Evolutionary conservation across 2,329 filamentous ascomycete species (phyloP).

Genomic region (Colletotrichum gigasporum): DNA sequence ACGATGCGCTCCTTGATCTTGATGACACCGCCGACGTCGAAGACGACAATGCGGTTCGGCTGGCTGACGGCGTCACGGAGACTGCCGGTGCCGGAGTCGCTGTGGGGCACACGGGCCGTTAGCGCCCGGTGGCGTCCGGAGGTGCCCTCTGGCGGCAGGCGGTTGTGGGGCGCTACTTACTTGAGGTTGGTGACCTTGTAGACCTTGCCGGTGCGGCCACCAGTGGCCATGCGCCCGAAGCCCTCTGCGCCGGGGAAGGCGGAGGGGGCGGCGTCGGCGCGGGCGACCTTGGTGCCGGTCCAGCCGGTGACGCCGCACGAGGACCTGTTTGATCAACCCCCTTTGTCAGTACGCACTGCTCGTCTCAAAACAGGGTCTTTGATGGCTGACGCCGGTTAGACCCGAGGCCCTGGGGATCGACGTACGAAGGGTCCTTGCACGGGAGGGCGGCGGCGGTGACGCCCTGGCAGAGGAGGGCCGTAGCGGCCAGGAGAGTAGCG

Average conservation of each 20-base stretch:
- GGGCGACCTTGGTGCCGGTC: constrained; percentile 17
- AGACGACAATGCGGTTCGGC: constrained; percentile 58
- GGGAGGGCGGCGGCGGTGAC: constrained; percentile 5
- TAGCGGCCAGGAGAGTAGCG: constrained; percentile 4
- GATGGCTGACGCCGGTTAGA: too few relatives aligned
- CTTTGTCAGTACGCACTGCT: too few relatives aligned
- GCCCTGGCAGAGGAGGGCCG: constrained; percentile 9
- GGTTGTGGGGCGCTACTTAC: constrained; percentile 25
- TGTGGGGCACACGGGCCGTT: constrained; percentile 22
- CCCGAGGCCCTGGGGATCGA: too few relatives aligned
- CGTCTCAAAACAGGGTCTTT: too few relatives aligned
- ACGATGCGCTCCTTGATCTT: constrained; percentile 56
- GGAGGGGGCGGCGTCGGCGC: constrained; percentile 33
- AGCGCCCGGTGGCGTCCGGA: neutral
- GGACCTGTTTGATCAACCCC: constrained; percentile 11
- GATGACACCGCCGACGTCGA: constrained; percentile 59
- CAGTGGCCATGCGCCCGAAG: constrained; percentile 55
- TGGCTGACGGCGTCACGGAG: constrained; percentile 59
- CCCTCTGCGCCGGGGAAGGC: constrained; percentile 62
- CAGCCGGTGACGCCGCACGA: constrained; percentile 1
- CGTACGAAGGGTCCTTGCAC: constrained; percentile 22
- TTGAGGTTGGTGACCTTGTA: constrained; percentile 59
- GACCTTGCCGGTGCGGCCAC: constrained; percentile 55
- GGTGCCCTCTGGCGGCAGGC: neutral
- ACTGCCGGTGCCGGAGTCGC: constrained; percentile 57